These are phyloP conservation scores for Diplodia scrobiculata DNA, from an alignment of 2,329 filamentous ascomycete species.

Conservation along the genomic window DNA sequence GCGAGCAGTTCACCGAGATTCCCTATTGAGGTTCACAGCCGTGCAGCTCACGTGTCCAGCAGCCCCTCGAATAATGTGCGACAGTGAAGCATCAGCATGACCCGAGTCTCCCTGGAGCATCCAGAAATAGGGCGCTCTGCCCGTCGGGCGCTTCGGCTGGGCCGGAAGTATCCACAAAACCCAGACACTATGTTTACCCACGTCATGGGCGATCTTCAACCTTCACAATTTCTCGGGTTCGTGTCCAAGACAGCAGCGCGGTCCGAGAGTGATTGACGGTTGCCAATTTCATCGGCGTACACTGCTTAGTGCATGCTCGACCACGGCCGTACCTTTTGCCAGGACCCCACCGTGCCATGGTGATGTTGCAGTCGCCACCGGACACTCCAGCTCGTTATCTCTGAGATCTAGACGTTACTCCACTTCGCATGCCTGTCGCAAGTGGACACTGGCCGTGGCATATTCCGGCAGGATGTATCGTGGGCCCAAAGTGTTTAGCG, in stretches of 20 bases:
- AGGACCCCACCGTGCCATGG: neutral
- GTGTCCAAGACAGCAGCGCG: neutral
- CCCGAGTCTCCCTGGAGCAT: neutral
- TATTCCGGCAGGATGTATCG: conserved; percentile 8
- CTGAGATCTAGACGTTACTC: neutral
- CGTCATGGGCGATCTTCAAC: neutral
- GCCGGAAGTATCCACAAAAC: neutral
- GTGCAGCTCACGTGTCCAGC: neutral
- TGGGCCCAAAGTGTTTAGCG: conserved; percentile 13
- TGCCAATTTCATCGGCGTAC: neutral
- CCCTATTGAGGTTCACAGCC: neutral
- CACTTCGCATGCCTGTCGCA: neutral
- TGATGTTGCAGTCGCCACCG: neutral
- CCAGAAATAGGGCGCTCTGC: too few relatives aligned
- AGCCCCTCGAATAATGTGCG: neutral
- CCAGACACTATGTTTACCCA: neutral
- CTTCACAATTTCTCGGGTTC: neutral
- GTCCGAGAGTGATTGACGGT: neutral
- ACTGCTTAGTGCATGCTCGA: neutral
- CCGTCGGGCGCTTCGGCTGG: neutral
- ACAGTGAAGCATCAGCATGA: neutral
- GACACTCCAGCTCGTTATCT: neutral
- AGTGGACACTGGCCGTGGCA: neutral
- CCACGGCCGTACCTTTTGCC: neutral
- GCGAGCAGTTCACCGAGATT: neutral